A percentile compares a stretch with the other conserved stretches of the same genome.
Evolutionary conservation across 768 basidiomycete species (phyloP).

Genomic region (Leccinellum albellum): DNA sequence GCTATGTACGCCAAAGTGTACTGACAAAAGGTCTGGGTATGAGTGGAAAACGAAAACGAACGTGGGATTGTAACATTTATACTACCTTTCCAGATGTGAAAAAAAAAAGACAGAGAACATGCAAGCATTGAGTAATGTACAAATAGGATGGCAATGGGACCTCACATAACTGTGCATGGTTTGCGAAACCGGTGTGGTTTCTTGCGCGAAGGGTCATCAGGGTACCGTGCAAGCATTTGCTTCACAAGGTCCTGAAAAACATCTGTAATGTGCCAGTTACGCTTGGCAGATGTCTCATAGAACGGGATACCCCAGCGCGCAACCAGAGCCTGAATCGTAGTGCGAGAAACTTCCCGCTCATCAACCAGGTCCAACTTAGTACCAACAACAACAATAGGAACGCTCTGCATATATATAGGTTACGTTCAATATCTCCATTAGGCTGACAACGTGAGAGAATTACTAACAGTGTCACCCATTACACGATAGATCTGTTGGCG

Average conservation of each 20-base stretch:
- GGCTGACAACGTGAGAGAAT: neutral
- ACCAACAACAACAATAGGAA: conserved; percentile 84
- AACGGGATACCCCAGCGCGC: conserved; percentile 68
- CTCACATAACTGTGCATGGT: conserved; percentile 40
- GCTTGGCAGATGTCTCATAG: conserved; percentile 86
- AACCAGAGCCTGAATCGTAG: conserved; percentile 60
- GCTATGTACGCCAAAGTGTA: neutral
- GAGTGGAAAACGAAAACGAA: conserved; percentile 7
- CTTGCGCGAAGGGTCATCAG: conserved; percentile 38
- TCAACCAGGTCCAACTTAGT: conserved; percentile 79
- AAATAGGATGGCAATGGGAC: neutral
- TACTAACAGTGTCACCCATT: conserved; percentile 62
- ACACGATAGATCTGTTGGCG: conserved; percentile 80
- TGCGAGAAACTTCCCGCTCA: conserved; percentile 73
- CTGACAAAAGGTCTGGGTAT: conserved; percentile 3
- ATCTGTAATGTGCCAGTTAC: conserved; percentile 74
- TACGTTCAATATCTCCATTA: conserved; percentile 2
- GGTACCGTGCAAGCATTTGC: conserved; percentile 70
- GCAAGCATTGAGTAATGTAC: conserved; percentile 7
- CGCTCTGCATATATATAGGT: conserved; percentile 37
- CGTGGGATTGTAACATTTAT: conserved; percentile 2
- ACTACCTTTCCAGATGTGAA: conserved; percentile 3
- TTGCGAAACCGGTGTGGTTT: conserved; percentile 26
- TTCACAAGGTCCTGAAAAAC: conserved; percentile 75
- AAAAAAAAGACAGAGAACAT: neutral